Evolutionary conservation across 2,329 filamentous ascomycete genomes (phyloP).

Genomic region (Boeremia exigua): DNA sequence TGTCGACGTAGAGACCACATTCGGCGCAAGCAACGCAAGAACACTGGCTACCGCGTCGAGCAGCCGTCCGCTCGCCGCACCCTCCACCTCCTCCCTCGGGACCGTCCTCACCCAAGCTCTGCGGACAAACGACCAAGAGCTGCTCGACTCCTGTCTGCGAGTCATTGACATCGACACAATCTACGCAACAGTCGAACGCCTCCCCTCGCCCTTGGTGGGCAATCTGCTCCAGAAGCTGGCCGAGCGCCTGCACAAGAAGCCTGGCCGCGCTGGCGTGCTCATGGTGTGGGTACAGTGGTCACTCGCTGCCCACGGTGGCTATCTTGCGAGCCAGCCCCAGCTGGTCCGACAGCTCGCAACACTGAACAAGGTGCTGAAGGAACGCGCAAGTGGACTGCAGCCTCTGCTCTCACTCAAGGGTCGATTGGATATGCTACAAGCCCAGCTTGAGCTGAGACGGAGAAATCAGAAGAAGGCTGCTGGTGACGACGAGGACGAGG

Average conservation of each 20-base stretch:
- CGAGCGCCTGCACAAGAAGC: slow-evolving; percentile 82
- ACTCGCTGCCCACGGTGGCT: slow-evolving; percentile 88
- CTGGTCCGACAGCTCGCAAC: slow-evolving; percentile 78
- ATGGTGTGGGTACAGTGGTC: slow-evolving; percentile 98
- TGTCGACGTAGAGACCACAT: slow-evolving; percentile 74
- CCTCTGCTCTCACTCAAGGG: slow-evolving; percentile 89
- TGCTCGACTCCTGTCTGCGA: slow-evolving; percentile 91
- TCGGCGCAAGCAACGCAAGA: slow-evolving; percentile 53
- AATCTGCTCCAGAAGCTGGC: slow-evolving; percentile 82
- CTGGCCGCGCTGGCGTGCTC: slow-evolving; percentile 85
- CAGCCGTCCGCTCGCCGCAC: slow-evolving; percentile 61
- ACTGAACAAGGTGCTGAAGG: slow-evolving; percentile 84
- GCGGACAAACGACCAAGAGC: slow-evolving; percentile 85
- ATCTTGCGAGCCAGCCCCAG: slow-evolving; percentile 84
- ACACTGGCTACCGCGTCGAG: slow-evolving; percentile 52
- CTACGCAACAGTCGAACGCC: slow-evolving; percentile 84
- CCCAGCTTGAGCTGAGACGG: slow-evolving; percentile 82
- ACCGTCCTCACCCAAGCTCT: slow-evolving; percentile 94
- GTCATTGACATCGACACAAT: slow-evolving; percentile 78
- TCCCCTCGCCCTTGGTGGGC: slow-evolving; percentile 84
- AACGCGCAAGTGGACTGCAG: slow-evolving; percentile 81
- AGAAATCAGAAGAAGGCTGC: slow-evolving; percentile 67
- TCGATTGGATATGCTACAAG: slow-evolving; percentile 91
- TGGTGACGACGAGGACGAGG: slow-evolving; percentile 69
- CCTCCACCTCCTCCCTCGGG: slow-evolving; percentile 79